Evolutionary conservation across 2,329 filamentous ascomycete species (phyloP), one percentile per base, ranked within the genome.

Genomic region (Clonostachys solani): DNA sequence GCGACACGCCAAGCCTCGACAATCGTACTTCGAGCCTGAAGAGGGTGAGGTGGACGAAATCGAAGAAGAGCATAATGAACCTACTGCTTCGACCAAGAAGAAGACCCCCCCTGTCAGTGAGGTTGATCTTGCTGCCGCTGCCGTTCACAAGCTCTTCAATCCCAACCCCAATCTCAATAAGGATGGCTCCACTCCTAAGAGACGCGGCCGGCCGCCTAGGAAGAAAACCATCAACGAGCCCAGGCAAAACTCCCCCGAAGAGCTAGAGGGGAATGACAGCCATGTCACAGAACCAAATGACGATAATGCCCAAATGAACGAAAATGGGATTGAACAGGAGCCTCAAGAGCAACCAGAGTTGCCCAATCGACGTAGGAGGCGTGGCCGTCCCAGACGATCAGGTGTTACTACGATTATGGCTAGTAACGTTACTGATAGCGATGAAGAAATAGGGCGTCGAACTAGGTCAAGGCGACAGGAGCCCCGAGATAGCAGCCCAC

Each of bases 1-100:
- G 17, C 69, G 78, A 18, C 76, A 79, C 50, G 75, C 78, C 9
- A 77, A 73, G 52, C 77, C 78, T 6, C 71, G 61, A 53, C 53
- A 68, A 33, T 78, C 77, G 2, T 81, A 81, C 46, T 61, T 72
- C 4, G 76, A 79, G 43, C 57, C 66, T 2, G 74, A 75, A 33
- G 70, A 78, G 40, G 35, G 52, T 35, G 66, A 69, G 58, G 67
- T 49, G 44, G 46, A 36, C 40, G 48, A 49, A 15, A 17, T 33
- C n/a, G 44, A 49, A 13, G 43, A 46, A 29, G 47, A 43, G 40
- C 46, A 40, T 37, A 33, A 36, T 33, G 23, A 23, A 18, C 17
- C 19, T 17, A 10, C n/a, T 17, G 29, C 40, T 29, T 29, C 23
- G 23, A 29, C 23, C 23, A 29, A 29, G 23, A 29, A 29, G 23